Percentiles rank a stretch among this genome's conserved stretches.
Evolutionary conservation across 441 rosid genomes (phyloP).

Genomic region (Pelargonium australe): DNA sequence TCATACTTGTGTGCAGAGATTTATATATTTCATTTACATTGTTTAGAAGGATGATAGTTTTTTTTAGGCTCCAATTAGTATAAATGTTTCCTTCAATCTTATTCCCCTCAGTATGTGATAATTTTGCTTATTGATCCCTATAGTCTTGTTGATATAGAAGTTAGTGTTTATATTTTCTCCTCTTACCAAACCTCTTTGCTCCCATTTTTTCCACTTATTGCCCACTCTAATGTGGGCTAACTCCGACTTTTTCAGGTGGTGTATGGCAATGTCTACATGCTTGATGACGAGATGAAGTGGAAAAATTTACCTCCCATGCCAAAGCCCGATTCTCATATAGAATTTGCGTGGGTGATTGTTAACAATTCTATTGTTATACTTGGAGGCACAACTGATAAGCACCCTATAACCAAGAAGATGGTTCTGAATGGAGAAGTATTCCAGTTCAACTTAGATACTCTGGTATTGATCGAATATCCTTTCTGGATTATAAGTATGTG

Average conservation of each 20-base stretch:
- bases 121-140: background rate
- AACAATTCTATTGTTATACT: conserved; percentile 71
- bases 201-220: background rate
- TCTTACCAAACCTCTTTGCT: background rate
- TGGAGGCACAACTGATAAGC: conserved; percentile 97
- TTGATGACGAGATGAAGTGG: conserved; percentile 90
- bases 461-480: conserved; percentile 33
- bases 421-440: conserved; percentile 75
- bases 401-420: conserved; percentile 84
- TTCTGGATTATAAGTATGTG: background rate
- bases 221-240: conserved; percentile 1
- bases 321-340: conserved; percentile 89
- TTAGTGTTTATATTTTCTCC: background rate
- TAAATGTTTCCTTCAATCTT: background rate
- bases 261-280: conserved; percentile 75
- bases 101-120: background rate
- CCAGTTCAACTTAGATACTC: conserved; percentile 63
- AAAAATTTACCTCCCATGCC: conserved; percentile 73
- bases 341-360: conserved; percentile 82
- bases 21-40: no score
- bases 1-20: no score
- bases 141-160: background rate
- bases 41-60: no score
- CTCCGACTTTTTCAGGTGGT: conserved; percentile 53
- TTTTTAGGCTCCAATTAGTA: background rate